These are phyloP conservation scores for Tetraselmis striata DNA, from an alignment of 139 green algal genomes.

Conservation along the genomic window DNA sequence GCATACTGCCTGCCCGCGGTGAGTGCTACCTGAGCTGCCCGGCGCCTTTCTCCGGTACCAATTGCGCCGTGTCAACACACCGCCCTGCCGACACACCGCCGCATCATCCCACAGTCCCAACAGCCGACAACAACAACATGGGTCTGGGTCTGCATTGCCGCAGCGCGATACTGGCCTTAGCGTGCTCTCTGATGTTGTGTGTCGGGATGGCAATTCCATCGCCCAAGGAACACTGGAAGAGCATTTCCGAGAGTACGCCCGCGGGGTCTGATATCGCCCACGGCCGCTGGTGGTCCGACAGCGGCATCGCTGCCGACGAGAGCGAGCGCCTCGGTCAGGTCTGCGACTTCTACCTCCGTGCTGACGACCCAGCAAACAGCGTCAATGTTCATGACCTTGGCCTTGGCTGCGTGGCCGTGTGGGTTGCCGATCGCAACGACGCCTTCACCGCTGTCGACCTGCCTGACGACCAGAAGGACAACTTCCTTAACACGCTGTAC, in stretches of 20 bases:
- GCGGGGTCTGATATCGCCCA: neutral
- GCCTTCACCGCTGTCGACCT: neutral
- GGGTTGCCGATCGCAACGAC: neutral
- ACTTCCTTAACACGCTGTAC: conserved; percentile 1
- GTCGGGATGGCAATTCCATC: neutral
- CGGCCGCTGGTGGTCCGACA: neutral
- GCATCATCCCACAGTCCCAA: too few relatives aligned
- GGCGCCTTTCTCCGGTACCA: too few relatives aligned
- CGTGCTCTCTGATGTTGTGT: too few relatives aligned
- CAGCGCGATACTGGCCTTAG: too few relatives aligned
- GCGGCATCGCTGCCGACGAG: neutral
- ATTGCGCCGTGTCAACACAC: too few relatives aligned
- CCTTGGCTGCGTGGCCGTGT: neutral
- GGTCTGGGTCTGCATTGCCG: too few relatives aligned
- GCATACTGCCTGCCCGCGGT: too few relatives aligned
- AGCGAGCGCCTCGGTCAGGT: neutral
- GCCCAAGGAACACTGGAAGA: neutral
- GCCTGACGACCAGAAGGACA: neutral
- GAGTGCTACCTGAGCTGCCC: too few relatives aligned
- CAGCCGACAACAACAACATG: too few relatives aligned
- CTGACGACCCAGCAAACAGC: neutral
- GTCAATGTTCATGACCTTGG: neutral
- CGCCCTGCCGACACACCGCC: too few relatives aligned
- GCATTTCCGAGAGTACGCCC: neutral
- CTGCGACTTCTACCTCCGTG: neutral